These are phyloP conservation scores for Penicillium coffeae DNA, from an alignment of 495 filamentous ascomycete species.

Conservation along the genomic window DNA sequence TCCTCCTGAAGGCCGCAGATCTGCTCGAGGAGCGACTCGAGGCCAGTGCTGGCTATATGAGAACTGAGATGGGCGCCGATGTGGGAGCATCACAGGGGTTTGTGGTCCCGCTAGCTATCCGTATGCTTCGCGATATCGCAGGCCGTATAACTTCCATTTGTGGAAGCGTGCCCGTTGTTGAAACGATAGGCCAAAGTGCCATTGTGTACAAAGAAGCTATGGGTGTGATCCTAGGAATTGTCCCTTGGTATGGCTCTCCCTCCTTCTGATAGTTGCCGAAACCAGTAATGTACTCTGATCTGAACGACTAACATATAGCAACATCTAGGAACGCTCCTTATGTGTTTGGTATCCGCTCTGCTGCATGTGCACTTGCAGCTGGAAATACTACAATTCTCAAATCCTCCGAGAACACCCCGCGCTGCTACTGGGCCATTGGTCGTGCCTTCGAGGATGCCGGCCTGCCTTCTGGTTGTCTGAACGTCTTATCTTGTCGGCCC, in stretches of 20 bases:
- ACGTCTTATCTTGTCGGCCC: slow-evolving; percentile 48
- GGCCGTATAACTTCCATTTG: slow-evolving; percentile 58
- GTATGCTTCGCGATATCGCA: slow-evolving; percentile 67
- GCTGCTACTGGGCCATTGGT: slow-evolving; percentile 67
- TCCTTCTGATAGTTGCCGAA: neutral
- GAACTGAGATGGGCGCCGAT: slow-evolving; percentile 66
- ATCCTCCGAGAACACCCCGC: slow-evolving; percentile 68
- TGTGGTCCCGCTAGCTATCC: slow-evolving; percentile 55
- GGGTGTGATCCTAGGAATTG: slow-evolving; percentile 76
- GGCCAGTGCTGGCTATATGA: slow-evolving; percentile 59
- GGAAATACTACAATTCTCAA: slow-evolving; percentile 77
- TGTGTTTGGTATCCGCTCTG: slow-evolving; percentile 61
- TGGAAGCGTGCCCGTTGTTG: slow-evolving; percentile 59
- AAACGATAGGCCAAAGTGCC: slow-evolving; percentile 53
- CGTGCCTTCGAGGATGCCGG: slow-evolving; percentile 70
- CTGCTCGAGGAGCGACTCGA: slow-evolving; percentile 58
- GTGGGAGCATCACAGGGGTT: slow-evolving; percentile 47
- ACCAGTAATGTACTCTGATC: neutral
- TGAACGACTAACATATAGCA: too few species aligned
- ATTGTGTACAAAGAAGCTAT: slow-evolving; percentile 74
- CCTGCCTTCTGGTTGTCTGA: slow-evolving; percentile 53
- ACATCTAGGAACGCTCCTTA: slow-evolving; percentile 66
- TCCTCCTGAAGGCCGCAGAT: slow-evolving; percentile 70
- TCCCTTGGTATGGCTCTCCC: slow-evolving; percentile 62
- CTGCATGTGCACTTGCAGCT: slow-evolving; percentile 73